A percentile compares a stretch with the other conserved stretches of the same genome.
phyloP scores from a whole-genome alignment of 768 basidiomycete species.

The Suillus ampliporus region DNA sequence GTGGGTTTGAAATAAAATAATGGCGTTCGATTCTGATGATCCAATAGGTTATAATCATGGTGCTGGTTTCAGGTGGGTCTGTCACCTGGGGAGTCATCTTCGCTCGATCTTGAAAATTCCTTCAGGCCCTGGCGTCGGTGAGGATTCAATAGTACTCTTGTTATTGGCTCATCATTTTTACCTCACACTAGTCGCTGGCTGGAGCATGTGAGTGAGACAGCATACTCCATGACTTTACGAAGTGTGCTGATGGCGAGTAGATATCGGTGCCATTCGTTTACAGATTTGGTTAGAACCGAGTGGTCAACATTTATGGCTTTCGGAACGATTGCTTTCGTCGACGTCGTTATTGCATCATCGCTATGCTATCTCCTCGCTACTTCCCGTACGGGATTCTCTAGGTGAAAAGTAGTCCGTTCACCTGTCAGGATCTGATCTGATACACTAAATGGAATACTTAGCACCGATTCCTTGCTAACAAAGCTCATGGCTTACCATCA shows the following conservation, averaged over 20 bases:
- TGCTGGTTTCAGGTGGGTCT: constrained; percentile 2
- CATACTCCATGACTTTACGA: too few relatives aligned
- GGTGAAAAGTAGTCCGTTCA: neutral
- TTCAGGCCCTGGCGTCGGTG: constrained; percentile 6
- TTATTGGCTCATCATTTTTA: neutral
- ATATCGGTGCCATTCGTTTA: neutral
- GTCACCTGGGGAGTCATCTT: neutral
- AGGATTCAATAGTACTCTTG: neutral
- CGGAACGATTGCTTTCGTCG: neutral
- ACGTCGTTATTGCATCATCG: constrained; percentile 4
- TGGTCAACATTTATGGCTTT: constrained; percentile 9
- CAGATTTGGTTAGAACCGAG: neutral
- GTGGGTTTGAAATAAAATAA: neutral
- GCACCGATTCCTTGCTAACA: constrained; percentile 11
- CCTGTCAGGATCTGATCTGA: neutral
- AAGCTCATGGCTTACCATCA: constrained; percentile 6
- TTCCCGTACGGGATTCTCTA: constrained; percentile 4
- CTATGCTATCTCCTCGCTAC: constrained; percentile 10
- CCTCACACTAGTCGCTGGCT: neutral
- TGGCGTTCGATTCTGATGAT: neutral
- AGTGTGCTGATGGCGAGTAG: constrained; percentile 7
- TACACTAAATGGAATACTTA: neutral
- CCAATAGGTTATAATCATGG: neutral
- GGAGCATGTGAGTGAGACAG: constrained; percentile 3
- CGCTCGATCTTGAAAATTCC: neutral